These are phyloP conservation scores for Desmodesmus armatus DNA, from an alignment of 139 green algal genomes.

Conservation along the genomic window DNA sequence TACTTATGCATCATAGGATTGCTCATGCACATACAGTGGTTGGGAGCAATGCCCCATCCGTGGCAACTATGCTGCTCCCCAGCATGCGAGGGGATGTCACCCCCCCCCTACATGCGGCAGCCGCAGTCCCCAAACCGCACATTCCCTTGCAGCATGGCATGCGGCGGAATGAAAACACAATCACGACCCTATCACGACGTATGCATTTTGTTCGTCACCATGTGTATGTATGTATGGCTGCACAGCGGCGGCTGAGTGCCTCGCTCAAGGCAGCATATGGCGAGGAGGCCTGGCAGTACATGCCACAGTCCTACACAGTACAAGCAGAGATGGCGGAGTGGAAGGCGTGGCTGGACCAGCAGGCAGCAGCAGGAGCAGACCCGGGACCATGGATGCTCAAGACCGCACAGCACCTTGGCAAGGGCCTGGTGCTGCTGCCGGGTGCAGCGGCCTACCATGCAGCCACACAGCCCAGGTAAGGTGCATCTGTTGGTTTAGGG, in stretches of 20 bases:
- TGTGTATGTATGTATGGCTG: neutral
- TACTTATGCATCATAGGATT: too few species aligned
- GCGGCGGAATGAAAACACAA: too few species aligned
- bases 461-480: constrained; percentile 40
- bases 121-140: too few species aligned
- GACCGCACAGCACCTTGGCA: constrained; percentile 69
- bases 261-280: constrained; percentile 59
- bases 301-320: constrained; percentile 62
- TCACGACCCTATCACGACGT: too few species aligned
- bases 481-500: neutral
- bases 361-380: neutral
- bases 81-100: too few species aligned
- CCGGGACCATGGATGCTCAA: constrained; percentile 71
- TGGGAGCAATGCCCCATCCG: too few species aligned
- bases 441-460: constrained; percentile 45
- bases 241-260: constrained; percentile 53
- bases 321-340: constrained; percentile 56
- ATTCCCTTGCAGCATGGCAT: too few species aligned
- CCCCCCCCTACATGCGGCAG: too few species aligned
- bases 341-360: constrained; percentile 24
- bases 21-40: too few species aligned
- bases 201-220: neutral
- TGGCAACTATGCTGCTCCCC: too few species aligned
- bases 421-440: constrained; percentile 61
- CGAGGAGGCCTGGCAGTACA: constrained; percentile 48